Evolutionary conservation across 1,139 yeast species (phyloP), one percentile per base, ranked within the genome.

Genomic region (Wickerhamiella infanticola): DNA sequence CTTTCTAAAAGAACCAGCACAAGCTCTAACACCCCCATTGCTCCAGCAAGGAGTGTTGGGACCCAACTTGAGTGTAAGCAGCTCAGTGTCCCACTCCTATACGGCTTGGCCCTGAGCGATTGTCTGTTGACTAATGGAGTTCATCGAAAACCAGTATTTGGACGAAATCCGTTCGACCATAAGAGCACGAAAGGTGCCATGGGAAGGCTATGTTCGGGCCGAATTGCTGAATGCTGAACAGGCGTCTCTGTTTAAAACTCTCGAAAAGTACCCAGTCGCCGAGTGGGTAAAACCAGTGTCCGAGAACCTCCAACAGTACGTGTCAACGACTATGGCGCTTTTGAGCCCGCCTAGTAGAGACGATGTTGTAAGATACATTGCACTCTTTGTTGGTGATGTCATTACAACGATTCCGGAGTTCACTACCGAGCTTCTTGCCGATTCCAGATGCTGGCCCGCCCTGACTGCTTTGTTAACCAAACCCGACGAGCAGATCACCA

Each of bases 131-230:
- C 40, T 38, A 39, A 43, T 39, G 45, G 45, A 45, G 31, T 35
- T 45, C 24, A 35, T 44, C 24, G 36, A 80, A 56, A 79, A 83
- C 62, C 72, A 72, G 43, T 79, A 76, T 58, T 69, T 84, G 57
- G 79, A 78, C 53, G 95, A 85, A 56, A 75, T 82, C 52, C 77
- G 84, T 57, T 71, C 74, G 55, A 78, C 78, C 53, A 79, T 84
- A 54, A 73, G 93, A 56, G 81, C 83, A 51, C 75, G 94, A 53
- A 81, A 93, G 35, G 76, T 88, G 50, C 94, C 95, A 26, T 88
- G 96, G 96, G 94, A 83, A 59, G 94, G 94, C 6, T 77, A 81
- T 57, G 79, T 84, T 23, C 73, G 95, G 50, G 80, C 93, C 9
- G 78, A 76, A 43, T 75, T 79, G 43, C 70, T 88, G 41, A 65